A percentile compares a stretch with the other conserved stretches of the same genome.
Evolutionary conservation across 2,329 filamentous ascomycete species (phyloP).

Genomic region (Beauveria brongniartii): DNA sequence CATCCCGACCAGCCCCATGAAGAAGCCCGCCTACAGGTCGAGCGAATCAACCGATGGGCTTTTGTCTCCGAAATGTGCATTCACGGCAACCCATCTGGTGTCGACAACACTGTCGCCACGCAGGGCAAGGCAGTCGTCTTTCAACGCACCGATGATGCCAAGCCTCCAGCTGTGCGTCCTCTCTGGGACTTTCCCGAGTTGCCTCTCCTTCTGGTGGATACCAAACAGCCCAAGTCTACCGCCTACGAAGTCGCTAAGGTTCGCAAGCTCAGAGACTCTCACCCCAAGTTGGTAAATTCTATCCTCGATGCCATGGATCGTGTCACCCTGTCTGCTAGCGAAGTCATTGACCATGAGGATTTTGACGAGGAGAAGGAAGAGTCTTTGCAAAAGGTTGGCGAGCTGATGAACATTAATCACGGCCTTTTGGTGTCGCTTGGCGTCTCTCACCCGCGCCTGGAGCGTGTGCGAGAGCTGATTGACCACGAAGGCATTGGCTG

Average conservation of each 20-base stretch:
- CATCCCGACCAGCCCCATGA: conserved; percentile 84
- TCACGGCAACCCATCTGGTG: conserved; percentile 90
- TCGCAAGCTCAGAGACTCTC: conserved; percentile 56
- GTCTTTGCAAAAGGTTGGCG: conserved; percentile 66
- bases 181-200: conserved; percentile 87
- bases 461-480: conserved; percentile 83
- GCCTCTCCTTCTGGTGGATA: conserved; percentile 83
- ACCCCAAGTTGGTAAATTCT: conserved; percentile 68
- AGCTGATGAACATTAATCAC: conserved; percentile 90
- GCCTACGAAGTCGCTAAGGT: conserved; percentile 83
- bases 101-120: conserved; percentile 92
- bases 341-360: conserved; percentile 48
- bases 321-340: conserved; percentile 49
- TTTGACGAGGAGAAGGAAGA: conserved; percentile 59
- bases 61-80: conserved; percentile 97
- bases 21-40: conserved; percentile 83
- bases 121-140: conserved; percentile 94
- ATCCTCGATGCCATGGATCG: conserved; percentile 83
- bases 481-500: conserved; percentile 86
- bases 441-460: conserved; percentile 88
- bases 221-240: conserved; percentile 79
- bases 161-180: conserved; percentile 67
- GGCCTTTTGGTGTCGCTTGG: conserved; percentile 84
- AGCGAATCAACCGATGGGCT: conserved; percentile 95
- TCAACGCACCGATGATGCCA: conserved; percentile 67